Conservation (phyloP, 2,329 filamentous ascomycete genomes). For the Chrysosporium queenslandicum region DNA sequence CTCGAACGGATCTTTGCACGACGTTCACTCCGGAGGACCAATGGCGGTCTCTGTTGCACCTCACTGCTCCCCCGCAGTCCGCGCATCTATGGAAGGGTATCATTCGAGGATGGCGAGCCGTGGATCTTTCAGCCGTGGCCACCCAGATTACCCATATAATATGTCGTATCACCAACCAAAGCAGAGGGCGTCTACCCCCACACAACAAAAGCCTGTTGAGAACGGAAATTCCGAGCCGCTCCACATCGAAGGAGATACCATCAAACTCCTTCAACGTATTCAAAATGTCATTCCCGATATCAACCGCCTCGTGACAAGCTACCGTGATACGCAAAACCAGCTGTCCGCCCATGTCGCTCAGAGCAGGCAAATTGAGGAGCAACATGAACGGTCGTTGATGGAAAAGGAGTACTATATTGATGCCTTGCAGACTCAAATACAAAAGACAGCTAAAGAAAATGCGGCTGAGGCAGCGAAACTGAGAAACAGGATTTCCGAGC, state of each 20-base stretch:
- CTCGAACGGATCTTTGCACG: slow-evolving; percentile 20
- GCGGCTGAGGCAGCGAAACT: slow-evolving; percentile 39
- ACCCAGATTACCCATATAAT: slow-evolving; percentile 25
- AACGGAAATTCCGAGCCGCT: slow-evolving; percentile 21
- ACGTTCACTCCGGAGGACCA: slow-evolving; percentile 22
- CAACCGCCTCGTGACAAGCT: slow-evolving; percentile 36
- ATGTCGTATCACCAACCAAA: slow-evolving; percentile 26
- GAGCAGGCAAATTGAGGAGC: slow-evolving; percentile 40
- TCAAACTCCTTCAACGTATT: slow-evolving; percentile 36
- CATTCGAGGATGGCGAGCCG: slow-evolving; percentile 22
- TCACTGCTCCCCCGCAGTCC: slow-evolving; percentile 22
- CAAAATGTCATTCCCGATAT: slow-evolving; percentile 41
- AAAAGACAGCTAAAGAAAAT: slow-evolving; percentile 41
- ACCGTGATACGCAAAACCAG: slow-evolving; percentile 44
- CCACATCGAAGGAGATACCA: slow-evolving; percentile 23
- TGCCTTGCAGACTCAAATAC: slow-evolving; percentile 42
- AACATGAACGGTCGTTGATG: slow-evolving; percentile 44
- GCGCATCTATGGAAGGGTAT: slow-evolving; percentile 33
- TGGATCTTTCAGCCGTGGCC: slow-evolving; percentile 22
- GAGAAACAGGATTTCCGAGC: slow-evolving; percentile 38
- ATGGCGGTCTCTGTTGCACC: slow-evolving; percentile 14
- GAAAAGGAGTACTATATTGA: slow-evolving; percentile 47
- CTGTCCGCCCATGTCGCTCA: slow-evolving; percentile 42
- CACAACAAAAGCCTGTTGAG: slow-evolving; percentile 20
- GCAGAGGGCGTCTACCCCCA: slow-evolving; percentile 22